Percentiles rank a stretch among this genome's conserved stretches.
phyloP scores from a whole-genome alignment of 2,329 filamentous ascomycete genomes.

The Colletotrichum lupini region DNA sequence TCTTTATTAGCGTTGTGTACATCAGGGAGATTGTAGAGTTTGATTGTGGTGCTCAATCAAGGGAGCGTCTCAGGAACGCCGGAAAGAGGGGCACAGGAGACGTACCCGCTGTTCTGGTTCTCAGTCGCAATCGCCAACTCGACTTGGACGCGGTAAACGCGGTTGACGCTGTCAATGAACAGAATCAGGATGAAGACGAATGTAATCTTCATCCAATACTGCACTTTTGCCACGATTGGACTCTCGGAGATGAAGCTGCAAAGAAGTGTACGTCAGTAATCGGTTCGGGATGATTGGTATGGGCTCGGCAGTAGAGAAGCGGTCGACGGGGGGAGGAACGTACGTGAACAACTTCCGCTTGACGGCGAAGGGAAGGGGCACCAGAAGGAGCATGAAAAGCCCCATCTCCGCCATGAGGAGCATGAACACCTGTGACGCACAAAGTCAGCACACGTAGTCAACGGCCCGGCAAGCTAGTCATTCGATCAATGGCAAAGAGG shows the following conservation, averaged over 20 bases:
- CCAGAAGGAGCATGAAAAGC: conserved; percentile 81
- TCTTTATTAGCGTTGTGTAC: not conserved
- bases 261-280: conserved; percentile 6
- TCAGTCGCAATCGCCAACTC: conserved; percentile 83
- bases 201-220: conserved; percentile 98
- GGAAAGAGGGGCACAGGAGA: conserved; percentile 37
- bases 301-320: not conserved
- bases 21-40: not conserved
- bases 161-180: conserved; percentile 95
- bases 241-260: conserved; percentile 91
- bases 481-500: conserved; percentile 3
- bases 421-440: conserved; percentile 75
- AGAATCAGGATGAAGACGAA: conserved; percentile 99
- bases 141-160: conserved; percentile 84
- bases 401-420: conserved; percentile 86
- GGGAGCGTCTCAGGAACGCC: not conserved
- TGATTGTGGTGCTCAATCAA: not conserved
- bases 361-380: conserved; percentile 88
- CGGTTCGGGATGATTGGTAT: not conserved
- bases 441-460: conserved; percentile 15
- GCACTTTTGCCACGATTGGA: conserved; percentile 85
- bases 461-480: not conserved
- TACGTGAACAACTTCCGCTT: conserved; percentile 86
- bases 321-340: conserved; percentile 40
- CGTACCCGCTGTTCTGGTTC: conserved; percentile 61